phyloP scores from a whole-genome alignment of 371 early-diverging fungal genomes.

The Fennellomyces sp. region DNA sequence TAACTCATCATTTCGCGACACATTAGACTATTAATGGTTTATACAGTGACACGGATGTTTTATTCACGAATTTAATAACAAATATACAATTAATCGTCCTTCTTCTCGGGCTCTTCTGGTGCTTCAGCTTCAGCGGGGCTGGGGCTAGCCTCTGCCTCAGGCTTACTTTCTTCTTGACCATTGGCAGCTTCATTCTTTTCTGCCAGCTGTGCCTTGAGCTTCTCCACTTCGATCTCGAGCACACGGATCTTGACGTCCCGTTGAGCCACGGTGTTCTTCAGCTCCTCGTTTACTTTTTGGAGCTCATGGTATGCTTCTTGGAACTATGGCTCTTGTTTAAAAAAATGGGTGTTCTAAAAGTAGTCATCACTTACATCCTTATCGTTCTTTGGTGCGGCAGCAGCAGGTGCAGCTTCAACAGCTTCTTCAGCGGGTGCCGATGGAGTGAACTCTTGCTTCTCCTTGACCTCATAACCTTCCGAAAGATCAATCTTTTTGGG shows the following conservation, averaged over 20 bases:
- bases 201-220: constrained; percentile 44
- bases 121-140: neutral
- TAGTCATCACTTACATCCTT: constrained; percentile 69
- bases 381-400: constrained; percentile 45
- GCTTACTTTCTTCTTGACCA: neutral
- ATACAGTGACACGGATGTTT: neutral
- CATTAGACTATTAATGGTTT: no score
- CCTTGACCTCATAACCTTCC: constrained; percentile 71
- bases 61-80: neutral
- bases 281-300: constrained; percentile 82
- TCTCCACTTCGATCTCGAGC: constrained; percentile 73
- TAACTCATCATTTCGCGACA: no score
- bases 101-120: neutral
- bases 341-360: neutral
- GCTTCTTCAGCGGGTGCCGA: constrained; percentile 61
- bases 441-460: constrained; percentile 77
- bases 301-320: constrained; percentile 77
- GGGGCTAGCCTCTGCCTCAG: neutral
- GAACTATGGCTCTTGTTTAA: constrained; percentile 54
- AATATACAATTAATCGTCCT: constrained; percentile 4
- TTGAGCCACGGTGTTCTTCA: constrained; percentile 75
- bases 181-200: constrained; percentile 11
- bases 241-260: constrained; percentile 83
- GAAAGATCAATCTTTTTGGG: constrained; percentile 86
- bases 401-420: constrained; percentile 21